Conservation (phyloP, 2,329 filamentous ascomycete species). For the Scytalidium lignicola region DNA sequence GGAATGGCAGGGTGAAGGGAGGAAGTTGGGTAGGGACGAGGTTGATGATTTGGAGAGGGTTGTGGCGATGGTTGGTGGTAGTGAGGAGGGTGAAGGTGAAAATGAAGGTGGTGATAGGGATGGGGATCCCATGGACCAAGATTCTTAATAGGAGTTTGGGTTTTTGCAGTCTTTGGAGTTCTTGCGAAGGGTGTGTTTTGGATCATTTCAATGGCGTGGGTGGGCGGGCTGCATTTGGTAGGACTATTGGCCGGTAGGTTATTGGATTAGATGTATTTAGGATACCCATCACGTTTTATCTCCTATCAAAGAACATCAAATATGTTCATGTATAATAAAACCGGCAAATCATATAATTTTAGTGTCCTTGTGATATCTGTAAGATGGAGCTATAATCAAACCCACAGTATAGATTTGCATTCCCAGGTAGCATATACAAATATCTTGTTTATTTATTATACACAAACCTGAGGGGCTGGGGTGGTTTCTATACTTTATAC, state of each 20-base stretch:
- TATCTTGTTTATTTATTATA: too few relatives aligned
- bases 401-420: too few relatives aligned
- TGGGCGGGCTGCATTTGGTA: too few relatives aligned
- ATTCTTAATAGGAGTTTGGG: not conserved
- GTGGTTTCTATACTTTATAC: not conserved
- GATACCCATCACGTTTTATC: too few relatives aligned
- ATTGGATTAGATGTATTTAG: too few relatives aligned
- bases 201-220: too few relatives aligned
- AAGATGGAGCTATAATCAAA: not conserved
- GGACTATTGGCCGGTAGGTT: too few relatives aligned
- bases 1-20: constrained; percentile 55
- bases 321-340: not conserved
- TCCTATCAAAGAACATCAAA: too few relatives aligned
- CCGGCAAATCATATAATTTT: not conserved
- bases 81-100: constrained; percentile 11
- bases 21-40: constrained; percentile 44
- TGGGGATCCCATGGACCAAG: constrained; percentile 18
- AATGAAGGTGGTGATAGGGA: too few relatives aligned
- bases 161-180: constrained; percentile 3
- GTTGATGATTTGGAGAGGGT: constrained; percentile 53
- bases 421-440: too few relatives aligned
- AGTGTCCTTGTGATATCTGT: not conserved
- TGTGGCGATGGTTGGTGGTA: constrained; percentile 38
- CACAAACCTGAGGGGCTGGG: too few relatives aligned
- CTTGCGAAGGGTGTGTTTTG: not conserved